Base-by-base conservation (phyloP, 257 asterid species). In the Ehretia macrophylla region DNA sequence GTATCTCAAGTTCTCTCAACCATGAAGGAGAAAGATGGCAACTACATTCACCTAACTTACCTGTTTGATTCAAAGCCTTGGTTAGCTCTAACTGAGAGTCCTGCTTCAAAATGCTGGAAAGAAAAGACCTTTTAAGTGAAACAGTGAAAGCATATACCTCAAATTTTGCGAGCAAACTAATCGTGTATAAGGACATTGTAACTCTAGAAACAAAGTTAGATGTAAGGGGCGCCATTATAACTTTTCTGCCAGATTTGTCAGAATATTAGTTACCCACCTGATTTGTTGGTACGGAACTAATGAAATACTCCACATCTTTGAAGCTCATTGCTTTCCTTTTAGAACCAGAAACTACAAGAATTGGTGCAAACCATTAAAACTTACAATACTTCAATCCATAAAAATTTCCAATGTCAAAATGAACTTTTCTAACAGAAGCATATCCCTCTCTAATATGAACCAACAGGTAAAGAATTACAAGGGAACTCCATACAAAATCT, bases 31-130 rank as follows among this genome's bases (percentile, higher is more conserved):
- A 6, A 27, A 27, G 6, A 6, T 3, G 16, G 0, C 18, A 45
- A 17, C 11, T 23, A 57, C 59, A 42, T 60, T 48, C 22, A 21
- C 16, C 47, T 18, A 59, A 58, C 4, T 66, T 64, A 84, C 99
- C 96, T 93, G 62, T 86, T 86, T 62, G 96, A 63, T 64, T 77
- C 88, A 54, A 84, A 78, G 52, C 95, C 94, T 60, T 69, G 86
- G 71, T 77, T 78, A 51, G 74, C 80, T 70, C 87, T 77, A 76
- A 81, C 85, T 2, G 96, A 68, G 45, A 93, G 95, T 68, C 99
- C 99, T 10, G 96, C 93, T 79, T 93, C 99, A 71, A 81, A 89
- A 86, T 93, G 99, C 97, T 92, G 96, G 64, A 77, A 79, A 65
- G 42, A 68, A 70, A 27, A 38, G 17, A n/a, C n/a, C 8, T 6